Evolutionary conservation across 1,139 yeast genomes (phyloP).

Genomic region (Waltiozyma sp.): DNA sequence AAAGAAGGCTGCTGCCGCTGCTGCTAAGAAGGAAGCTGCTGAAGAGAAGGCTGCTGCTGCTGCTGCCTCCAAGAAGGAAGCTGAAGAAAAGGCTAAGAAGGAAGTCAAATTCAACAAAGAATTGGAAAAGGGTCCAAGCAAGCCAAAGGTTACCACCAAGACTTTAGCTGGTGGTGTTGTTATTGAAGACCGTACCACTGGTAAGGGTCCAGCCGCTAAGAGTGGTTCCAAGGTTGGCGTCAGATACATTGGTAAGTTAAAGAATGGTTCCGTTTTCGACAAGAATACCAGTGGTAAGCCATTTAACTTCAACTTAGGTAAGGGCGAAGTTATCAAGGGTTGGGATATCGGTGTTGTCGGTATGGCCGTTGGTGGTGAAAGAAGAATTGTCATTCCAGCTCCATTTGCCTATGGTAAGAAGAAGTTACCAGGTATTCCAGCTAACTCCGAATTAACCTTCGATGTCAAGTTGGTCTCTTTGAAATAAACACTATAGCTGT

Average conservation of each 20-base stretch:
- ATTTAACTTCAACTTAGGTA: slow-evolving; percentile 80
- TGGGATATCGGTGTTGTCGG: slow-evolving; percentile 98
- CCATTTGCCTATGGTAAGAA: slow-evolving; percentile 94
- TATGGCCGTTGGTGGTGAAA: slow-evolving; percentile 98
- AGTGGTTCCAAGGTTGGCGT: slow-evolving; percentile 87
- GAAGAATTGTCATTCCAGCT: slow-evolving; percentile 94
- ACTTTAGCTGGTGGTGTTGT: slow-evolving; percentile 88
- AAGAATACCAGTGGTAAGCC: slow-evolving; percentile 97
- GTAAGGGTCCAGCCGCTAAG: slow-evolving; percentile 84
- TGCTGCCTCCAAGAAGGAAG: slow-evolving; percentile 12
- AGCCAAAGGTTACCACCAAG: slow-evolving; percentile 45
- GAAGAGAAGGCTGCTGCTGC: slow-evolving; percentile 19
- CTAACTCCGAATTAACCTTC: slow-evolving; percentile 90
- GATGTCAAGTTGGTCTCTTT: slow-evolving; percentile 90
- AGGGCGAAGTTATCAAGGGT: slow-evolving; percentile 97
- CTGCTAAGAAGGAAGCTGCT: slow-evolving; percentile 16
- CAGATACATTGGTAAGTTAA: slow-evolving; percentile 94
- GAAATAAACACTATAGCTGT: slow-evolving; percentile 37
- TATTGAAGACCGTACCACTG: slow-evolving; percentile 84
- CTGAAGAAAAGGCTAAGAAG: slow-evolving; percentile 31
- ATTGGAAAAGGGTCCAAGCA: slow-evolving; percentile 89
- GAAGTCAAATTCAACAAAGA: slow-evolving; percentile 82
- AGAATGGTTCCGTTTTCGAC: slow-evolving; percentile 93
- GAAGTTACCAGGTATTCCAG: slow-evolving; percentile 92
- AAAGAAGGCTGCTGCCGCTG: slow-evolving; percentile 8